These are phyloP conservation scores for Chaetoscypha palmicola DNA, from an alignment of 2,329 filamentous ascomycete species.

Conservation along the genomic window DNA sequence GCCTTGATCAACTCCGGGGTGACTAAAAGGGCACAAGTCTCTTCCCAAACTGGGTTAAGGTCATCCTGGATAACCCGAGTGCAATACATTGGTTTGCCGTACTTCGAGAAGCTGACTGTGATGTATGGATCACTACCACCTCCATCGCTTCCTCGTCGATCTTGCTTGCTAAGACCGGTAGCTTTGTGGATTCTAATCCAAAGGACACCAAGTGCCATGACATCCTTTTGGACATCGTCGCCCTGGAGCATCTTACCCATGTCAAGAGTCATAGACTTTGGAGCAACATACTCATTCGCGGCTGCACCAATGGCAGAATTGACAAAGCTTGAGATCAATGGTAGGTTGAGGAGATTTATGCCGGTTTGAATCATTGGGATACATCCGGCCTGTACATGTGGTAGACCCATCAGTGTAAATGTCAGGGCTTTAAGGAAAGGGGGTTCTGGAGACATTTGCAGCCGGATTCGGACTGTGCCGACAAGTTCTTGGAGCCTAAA, in stretches of 20 bases:
- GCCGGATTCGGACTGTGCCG: conserved; percentile 72
- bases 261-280: conserved; percentile 89
- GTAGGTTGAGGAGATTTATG: conserved; percentile 85
- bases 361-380: conserved; percentile 88
- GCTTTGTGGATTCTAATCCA: conserved; percentile 91
- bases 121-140: conserved; percentile 95
- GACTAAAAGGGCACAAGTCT: conserved; percentile 77
- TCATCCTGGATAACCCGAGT: conserved; percentile 94
- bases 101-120: conserved; percentile 90
- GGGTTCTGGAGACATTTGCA: conserved; percentile 82
- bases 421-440: conserved; percentile 89
- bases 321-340: conserved; percentile 91
- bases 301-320: conserved; percentile 62
- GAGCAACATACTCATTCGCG: conserved; percentile 85
- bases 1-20: conserved; percentile 87
- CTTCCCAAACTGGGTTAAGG: conserved; percentile 87
- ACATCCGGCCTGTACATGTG: conserved; percentile 82
- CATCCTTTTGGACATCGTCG: conserved; percentile 87
- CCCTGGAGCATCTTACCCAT: conserved; percentile 85
- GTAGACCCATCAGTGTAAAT: conserved; percentile 89
- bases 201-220: conserved; percentile 76
- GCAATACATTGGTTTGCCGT: conserved; percentile 95
- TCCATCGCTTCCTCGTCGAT: conserved; percentile 69
- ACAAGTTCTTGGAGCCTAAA: conserved; percentile 86
- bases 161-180: conserved; percentile 82